These are phyloP conservation scores for Colletotrichum sublineola DNA, from an alignment of 2,329 filamentous ascomycete species.

Conservation along the genomic window DNA sequence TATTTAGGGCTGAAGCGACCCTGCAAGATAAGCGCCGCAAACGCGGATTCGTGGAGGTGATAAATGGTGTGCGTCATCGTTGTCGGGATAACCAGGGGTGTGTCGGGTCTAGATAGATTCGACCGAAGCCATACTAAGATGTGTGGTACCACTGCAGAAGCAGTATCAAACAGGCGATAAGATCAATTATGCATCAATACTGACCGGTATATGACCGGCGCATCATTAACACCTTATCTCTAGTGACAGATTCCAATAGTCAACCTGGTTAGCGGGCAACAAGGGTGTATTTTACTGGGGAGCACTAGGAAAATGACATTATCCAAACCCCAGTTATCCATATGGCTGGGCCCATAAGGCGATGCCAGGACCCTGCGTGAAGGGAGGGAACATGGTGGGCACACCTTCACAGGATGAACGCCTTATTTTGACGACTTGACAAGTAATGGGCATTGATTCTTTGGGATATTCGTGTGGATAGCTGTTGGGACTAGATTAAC, in stretches of 20 bases:
- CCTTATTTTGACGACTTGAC: background rate
- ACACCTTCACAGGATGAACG: background rate
- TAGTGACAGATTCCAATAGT: background rate
- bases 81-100: background rate
- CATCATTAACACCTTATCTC: background rate
- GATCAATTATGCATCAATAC: background rate
- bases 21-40: background rate
- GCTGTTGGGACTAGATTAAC: background rate
- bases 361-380: background rate
- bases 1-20: background rate
- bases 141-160: constrained; percentile 19
- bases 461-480: background rate
- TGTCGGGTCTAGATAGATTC: background rate
- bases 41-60: background rate
- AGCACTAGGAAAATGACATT: background rate
- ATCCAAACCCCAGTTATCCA: background rate
- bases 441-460: background rate
- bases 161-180: background rate
- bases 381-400: background rate
- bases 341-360: background rate
- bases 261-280: background rate
- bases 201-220: background rate
- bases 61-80: constrained; percentile 15
- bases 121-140: background rate
- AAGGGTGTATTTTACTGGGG: background rate